phyloP scores from a whole-genome alignment of 768 basidiomycete species.

The Auricularia auricula-judae region DNA sequence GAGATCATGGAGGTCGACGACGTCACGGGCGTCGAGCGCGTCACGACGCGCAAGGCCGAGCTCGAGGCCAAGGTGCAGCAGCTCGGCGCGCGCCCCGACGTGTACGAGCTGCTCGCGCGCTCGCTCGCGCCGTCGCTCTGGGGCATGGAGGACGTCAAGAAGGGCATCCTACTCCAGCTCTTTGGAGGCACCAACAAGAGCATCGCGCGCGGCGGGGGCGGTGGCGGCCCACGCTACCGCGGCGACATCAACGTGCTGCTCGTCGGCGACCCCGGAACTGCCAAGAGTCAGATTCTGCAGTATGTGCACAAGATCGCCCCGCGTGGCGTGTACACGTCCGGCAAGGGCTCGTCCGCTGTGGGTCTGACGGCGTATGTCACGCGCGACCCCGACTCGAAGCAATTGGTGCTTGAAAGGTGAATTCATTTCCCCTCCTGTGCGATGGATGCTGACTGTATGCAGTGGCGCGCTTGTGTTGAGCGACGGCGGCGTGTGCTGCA shows the following conservation, averaged over 20 bases:
- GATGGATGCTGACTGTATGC: not conserved
- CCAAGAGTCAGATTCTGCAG: conserved; percentile 93
- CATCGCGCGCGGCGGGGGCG: conserved; percentile 85
- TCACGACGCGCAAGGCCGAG: conserved; percentile 39
- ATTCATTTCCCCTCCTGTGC: conserved; percentile 6
- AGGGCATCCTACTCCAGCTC: conserved; percentile 89
- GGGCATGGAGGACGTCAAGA: conserved; percentile 99
- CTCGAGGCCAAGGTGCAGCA: conserved; percentile 69
- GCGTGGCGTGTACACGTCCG: conserved; percentile 93
- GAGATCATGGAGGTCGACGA: conserved; percentile 22
- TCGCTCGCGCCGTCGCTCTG: conserved; percentile 92
- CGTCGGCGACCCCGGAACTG: conserved; percentile 95
- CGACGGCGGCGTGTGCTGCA: conserved; percentile 96
- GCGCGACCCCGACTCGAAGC: conserved; percentile 95
- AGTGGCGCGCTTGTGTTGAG: conserved; percentile 91
- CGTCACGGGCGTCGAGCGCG: conserved; percentile 29
- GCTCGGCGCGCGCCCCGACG: conserved; percentile 61
- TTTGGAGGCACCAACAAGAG: conserved; percentile 98
- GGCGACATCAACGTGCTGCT: conserved; percentile 97
- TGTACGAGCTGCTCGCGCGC: conserved; percentile 77
- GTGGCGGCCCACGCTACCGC: conserved; percentile 90
- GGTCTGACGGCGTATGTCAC: conserved; percentile 98
- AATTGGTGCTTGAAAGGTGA: conserved; percentile 91
- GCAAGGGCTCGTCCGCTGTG: conserved; percentile 96
- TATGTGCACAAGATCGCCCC: conserved; percentile 99